A percentile compares a stretch with the other conserved stretches of the same genome.
Conservation (phyloP, 169 alveolate species). For the Eimeria praecox region DNA sequence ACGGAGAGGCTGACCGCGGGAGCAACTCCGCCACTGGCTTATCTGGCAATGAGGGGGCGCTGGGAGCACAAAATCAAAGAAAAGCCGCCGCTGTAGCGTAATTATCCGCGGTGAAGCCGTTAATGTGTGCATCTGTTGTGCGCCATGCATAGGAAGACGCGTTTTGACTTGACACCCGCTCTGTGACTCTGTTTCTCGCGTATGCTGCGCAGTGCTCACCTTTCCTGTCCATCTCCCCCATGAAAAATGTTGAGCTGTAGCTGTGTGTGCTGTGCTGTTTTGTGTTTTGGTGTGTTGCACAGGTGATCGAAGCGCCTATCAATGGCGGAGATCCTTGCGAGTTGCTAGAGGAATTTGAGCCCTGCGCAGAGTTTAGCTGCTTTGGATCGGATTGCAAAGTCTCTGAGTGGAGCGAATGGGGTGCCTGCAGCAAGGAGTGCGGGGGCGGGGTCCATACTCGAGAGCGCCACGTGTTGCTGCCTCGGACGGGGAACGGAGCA, state of each 20-base stretch:
- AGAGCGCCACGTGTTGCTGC: conserved; percentile 78
- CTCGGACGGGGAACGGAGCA: conserved; percentile 59
- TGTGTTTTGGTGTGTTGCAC: background rate
- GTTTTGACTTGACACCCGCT: background rate
- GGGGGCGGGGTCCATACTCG: conserved; percentile 88
- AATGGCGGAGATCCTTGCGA: conserved; percentile 84
- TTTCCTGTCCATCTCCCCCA: background rate
- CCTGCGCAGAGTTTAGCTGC: conserved; percentile 81
- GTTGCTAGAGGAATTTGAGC: conserved; percentile 78
- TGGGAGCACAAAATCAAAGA: background rate
- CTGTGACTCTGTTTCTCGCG: background rate
- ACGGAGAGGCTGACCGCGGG: background rate
- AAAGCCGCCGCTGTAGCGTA: background rate
- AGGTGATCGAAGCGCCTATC: conserved; percentile 71
- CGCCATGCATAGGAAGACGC: background rate
- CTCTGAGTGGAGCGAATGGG: conserved; percentile 86
- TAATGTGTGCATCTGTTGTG: background rate
- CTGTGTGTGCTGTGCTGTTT: background rate
- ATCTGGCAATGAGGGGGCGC: background rate
- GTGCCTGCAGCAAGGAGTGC: conserved; percentile 75
- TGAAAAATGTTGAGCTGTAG: background rate
- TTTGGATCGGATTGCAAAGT: conserved; percentile 84
- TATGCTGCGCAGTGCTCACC: background rate
- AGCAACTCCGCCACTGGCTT: background rate
- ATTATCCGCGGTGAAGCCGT: background rate